A percentile compares a stretch with the other conserved stretches of the same genome.
Conservation (phyloP, 164 flowering plant species). For the Berberis vulgaris region DNA sequence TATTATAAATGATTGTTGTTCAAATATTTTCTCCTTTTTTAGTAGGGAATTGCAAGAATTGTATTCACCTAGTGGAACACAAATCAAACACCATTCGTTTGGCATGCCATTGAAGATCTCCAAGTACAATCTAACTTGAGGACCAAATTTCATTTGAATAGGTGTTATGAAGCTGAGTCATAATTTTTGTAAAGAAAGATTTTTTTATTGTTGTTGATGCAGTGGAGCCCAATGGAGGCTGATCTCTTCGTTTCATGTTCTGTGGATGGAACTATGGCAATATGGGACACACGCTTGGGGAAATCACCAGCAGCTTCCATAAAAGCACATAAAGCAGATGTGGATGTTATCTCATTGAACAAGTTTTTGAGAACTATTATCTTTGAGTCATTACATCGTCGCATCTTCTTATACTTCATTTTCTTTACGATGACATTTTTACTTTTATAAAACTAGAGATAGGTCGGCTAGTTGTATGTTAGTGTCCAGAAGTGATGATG, state of each 20-base stretch:
- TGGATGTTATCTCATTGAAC: conserved; percentile 97
- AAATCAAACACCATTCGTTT: conserved; percentile 59
- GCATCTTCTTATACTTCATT: background rate
- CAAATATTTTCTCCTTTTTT: background rate
- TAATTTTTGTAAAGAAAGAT: background rate
- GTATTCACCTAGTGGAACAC: conserved; percentile 81
- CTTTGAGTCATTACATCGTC: background rate
- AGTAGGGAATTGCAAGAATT: conserved; percentile 80
- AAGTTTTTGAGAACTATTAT: conserved; percentile 31
- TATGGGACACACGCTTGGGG: conserved; percentile 80
- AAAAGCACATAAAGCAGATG: conserved; percentile 90
- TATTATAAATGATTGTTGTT: background rate
- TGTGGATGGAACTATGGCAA: conserved; percentile 80
- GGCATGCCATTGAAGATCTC: conserved; percentile 92
- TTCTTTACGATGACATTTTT: conserved; percentile 5
- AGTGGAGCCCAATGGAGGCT: conserved; percentile 97
- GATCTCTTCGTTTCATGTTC: conserved; percentile 89
- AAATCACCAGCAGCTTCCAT: conserved; percentile 63
- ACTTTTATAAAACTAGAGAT: conserved; percentile 6
- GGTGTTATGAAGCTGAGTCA: background rate
- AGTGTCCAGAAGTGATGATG: conserved; percentile 98
- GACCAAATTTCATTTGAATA: background rate
- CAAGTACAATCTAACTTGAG: conserved; percentile 38
- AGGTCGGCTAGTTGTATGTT: conserved; percentile 89
- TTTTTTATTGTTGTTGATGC: conserved; percentile 16